Base-by-base conservation (phyloP, 1,139 yeast genomes). In the Yarrowia galli region DNA sequence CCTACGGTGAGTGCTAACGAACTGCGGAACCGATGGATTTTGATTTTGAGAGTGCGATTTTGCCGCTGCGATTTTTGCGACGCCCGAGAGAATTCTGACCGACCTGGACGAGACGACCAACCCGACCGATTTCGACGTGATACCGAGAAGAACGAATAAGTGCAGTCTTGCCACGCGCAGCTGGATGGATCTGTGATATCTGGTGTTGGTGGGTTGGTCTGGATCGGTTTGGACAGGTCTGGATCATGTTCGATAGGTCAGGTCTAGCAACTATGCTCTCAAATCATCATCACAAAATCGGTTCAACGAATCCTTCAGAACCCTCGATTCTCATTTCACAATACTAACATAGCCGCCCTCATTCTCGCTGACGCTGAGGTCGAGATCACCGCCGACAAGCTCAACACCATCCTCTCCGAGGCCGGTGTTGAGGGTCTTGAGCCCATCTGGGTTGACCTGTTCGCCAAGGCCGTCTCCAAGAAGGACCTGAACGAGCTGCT, bases 381-480 rank as follows among this genome's bases (percentile, higher is more conserved):
- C 81, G 98, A 92, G 83, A 87, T 93, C 88, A 83, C 98, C 79
- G 82, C 97, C 79, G 97, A 92, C 83, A 92, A 92, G 89, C 87
- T 95, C 80, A 81, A 85, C 80, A 83, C 97, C 77, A 83, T 92
- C 82, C 83, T 92, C 83, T 84, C 88, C 82, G 93, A 97, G 77
- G 97, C 97, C 78, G 93, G 95, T 83, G 92, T 95, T 78, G 81
- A 85, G 73, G 74, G 72, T 28, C 89, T 91, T 79, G 97, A 92
- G 80, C 80, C 83, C 77, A 86, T 91, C 85, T 93, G 98, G 98
- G 91, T 97, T 79, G 92, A 91, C 79, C 87, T 91, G 79, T 95
- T 86, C 86, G 96, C 98, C 80, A 90, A 91, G 87, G 98, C 98
- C 80, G 89, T 95, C 80, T 97, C 90, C 83, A 98, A 98, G 82